Conservation (phyloP, 257 asterid genomes). For the Rubia yunnanensis region DNA sequence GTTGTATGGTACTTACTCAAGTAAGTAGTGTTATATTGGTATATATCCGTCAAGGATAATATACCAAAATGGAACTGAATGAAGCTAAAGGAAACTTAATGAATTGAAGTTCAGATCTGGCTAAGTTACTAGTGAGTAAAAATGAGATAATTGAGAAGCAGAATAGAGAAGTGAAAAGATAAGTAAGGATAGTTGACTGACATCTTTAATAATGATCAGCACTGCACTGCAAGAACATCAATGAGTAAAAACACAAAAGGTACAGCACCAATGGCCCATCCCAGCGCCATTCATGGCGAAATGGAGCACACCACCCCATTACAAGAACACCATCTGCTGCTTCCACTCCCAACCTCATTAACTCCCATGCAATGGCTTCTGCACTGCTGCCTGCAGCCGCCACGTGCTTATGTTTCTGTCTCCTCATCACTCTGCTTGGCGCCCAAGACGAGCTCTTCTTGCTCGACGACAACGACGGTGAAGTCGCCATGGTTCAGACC, state of each 20-base stretch:
- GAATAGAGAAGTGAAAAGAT: too few species aligned
- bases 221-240: conserved; percentile 6
- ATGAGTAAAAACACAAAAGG: conserved; percentile 10
- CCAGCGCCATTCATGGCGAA: conserved; percentile 49
- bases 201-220: conserved; percentile 2
- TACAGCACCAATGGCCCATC: conserved; percentile 15
- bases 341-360: not conserved
- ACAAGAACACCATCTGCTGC: not conserved
- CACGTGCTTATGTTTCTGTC: conserved; percentile 16
- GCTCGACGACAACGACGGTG: conserved; percentile 53
- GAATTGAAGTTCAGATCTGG: too few species aligned
- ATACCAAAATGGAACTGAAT: too few species aligned
- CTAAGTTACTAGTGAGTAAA: too few species aligned
- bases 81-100: too few species aligned
- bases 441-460: conserved; percentile 44
- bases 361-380: conserved; percentile 26
- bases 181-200: not conserved
- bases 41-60: too few species aligned
- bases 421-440: conserved; percentile 11
- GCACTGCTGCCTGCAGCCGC: conserved; percentile 9
- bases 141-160: not conserved
- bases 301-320: conserved; percentile 5
- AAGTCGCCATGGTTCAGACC: conserved; percentile 39
- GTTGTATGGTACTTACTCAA: too few species aligned
- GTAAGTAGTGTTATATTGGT: too few species aligned